Conservation (phyloP, 345 rosid genomes). For the Gossypium anomalum region DNA sequence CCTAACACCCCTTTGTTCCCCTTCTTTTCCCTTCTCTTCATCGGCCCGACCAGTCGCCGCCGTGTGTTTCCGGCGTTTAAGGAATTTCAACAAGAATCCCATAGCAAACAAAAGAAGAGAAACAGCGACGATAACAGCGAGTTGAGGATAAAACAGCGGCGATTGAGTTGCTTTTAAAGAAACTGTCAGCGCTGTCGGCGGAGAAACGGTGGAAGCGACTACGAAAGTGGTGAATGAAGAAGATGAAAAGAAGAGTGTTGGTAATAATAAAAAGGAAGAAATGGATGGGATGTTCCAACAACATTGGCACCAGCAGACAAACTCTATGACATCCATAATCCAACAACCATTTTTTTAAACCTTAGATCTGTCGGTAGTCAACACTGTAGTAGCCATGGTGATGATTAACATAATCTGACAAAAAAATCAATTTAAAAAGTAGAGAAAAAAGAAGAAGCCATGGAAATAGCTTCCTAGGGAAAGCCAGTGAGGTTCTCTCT, state of each 20-base stretch:
- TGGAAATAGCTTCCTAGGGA: too few relatives aligned
- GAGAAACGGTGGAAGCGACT: conserved; percentile 23
- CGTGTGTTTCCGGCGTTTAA: conserved; percentile 10
- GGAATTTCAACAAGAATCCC: conserved; percentile 40
- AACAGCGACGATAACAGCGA: conserved; percentile 3
- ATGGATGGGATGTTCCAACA: conserved; percentile 19
- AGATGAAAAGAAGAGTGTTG: background rate
- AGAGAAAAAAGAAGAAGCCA: too few relatives aligned
- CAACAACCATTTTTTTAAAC: too few relatives aligned
- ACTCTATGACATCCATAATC: background rate
- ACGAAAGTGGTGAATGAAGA: conserved; percentile 27
- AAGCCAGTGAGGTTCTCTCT: too few relatives aligned
- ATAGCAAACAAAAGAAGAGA: conserved; percentile 24
- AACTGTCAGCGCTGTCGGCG: conserved; percentile 20
- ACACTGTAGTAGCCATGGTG: too few relatives aligned
- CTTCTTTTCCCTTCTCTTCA: background rate
- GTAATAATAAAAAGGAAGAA: background rate
- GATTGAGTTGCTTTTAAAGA: conserved; percentile 16
- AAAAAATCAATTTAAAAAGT: too few relatives aligned
- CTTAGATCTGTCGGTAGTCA: too few relatives aligned
- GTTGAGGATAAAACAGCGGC: conserved; percentile 7
- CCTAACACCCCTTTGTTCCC: conserved; percentile 21
- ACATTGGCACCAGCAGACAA: conserved; percentile 26
- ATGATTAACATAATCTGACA: too few relatives aligned
- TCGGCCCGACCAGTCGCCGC: conserved; percentile 4